Evolutionary conservation across 2,329 filamentous ascomycete genomes (phyloP), one percentile per base, ranked within the genome.

Genomic region (Alternaria sp.): DNA sequence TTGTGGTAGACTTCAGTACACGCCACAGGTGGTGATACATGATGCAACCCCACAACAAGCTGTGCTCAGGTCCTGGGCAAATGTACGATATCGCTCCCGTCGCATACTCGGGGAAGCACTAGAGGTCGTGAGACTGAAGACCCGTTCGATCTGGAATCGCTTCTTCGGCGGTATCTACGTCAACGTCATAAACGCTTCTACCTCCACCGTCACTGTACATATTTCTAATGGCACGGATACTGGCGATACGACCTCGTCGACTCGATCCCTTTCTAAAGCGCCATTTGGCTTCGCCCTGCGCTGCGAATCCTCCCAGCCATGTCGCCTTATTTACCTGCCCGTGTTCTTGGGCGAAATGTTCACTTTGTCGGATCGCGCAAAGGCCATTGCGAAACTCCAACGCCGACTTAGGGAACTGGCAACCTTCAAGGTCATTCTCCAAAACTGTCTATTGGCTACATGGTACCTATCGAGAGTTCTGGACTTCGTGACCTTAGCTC

Each of bases 1-100:
- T 22, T 76, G 74, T 51, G 54, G 44, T 24, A 66, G 60, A 22
- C 61, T 75, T 5, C 22, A 64, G 14, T 68, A 66, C 34, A 61
- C 64, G 8, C 72, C 71, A 7, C 64, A 63, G 24, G 47, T 59
- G 18, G 18, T 54, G 20, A 30, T 39, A 6, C 39, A 57, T 30
- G 47, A 56, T 18, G 30, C 51, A 24, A 54, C 47, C 20, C 30
- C 53, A 16, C 48, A 63, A 43, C 43, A 62, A 14, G 53, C 49
- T 22, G 47, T 58, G 14, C 12, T 58, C n/a, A 51, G 34, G n/a
- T 54, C 57, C 14, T 61, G 56, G 59, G 48, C 44, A 4, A 44
- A 36, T 8, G 7, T 32, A 1, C 26, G 20, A 7, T 56, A 66
- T 18, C 52, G 43, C 7, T 43, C 57, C 14, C 57, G 59, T 22